These are phyloP conservation scores for Aspergillus bridgeri DNA, from an alignment of 495 filamentous ascomycete species.

Conservation along the genomic window DNA sequence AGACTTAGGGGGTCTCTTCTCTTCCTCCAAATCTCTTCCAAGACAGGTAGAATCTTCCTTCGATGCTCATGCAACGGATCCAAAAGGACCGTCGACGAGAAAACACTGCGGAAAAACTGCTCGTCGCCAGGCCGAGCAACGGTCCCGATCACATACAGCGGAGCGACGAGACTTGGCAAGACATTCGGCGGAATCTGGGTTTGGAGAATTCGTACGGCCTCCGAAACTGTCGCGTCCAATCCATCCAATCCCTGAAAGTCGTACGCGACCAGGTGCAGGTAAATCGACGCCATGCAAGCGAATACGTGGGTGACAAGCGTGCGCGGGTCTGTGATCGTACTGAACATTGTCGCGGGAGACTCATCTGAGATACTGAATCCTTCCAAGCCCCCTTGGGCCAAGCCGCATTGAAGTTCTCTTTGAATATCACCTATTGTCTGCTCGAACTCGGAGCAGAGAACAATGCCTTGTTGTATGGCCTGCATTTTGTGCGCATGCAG, in stretches of 20 bases:
- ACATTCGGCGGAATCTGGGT: not conserved
- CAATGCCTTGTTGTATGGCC: not conserved
- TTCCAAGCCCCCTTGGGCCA: not conserved
- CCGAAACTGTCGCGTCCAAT: not conserved
- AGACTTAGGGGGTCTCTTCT: not conserved
- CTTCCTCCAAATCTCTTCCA: not conserved
- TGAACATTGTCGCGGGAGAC: not conserved
- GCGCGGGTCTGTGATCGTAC: not conserved
- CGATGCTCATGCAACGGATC: not conserved
- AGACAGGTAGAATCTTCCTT: not conserved
- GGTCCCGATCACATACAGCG: not conserved
- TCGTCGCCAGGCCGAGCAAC: not conserved
- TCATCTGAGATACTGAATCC: not conserved
- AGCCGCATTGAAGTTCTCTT: not conserved
- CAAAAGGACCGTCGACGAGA: not conserved
- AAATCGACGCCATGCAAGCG: not conserved
- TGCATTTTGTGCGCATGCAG: slow-evolving; percentile 6
- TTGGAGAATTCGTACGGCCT: not conserved
- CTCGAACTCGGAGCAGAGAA: not conserved
- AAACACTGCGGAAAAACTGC: not conserved
- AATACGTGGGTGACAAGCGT: not conserved
- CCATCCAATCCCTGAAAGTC: not conserved
- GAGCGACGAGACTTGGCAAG: not conserved
- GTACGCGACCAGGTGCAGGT: not conserved
- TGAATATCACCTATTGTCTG: not conserved